phyloP scores from a whole-genome alignment of 2,329 filamentous ascomycete genomes.

The Triangularia verruculosa region DNA sequence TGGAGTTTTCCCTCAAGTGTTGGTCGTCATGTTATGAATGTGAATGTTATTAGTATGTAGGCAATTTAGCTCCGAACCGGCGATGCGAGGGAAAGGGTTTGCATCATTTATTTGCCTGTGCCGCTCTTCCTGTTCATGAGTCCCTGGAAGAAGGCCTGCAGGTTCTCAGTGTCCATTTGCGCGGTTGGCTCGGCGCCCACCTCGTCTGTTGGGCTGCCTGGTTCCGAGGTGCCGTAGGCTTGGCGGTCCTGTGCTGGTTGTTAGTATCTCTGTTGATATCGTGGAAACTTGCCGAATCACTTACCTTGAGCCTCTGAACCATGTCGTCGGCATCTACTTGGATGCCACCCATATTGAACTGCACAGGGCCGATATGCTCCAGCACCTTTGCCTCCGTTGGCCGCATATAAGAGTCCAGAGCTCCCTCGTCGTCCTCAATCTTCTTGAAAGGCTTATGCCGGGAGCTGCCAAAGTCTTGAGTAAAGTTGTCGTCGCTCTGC shows the following conservation, averaged over 20 bases:
- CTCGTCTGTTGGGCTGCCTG: constrained; percentile 37
- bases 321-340: constrained; percentile 94
- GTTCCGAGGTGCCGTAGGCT: constrained; percentile 48
- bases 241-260: constrained; percentile 50
- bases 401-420: constrained; percentile 28
- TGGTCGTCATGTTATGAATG: neutral
- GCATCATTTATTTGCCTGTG: constrained; percentile 19
- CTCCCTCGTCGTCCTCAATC: constrained; percentile 32
- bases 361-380: constrained; percentile 88
- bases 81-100: too few species aligned
- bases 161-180: constrained; percentile 53
- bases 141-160: constrained; percentile 58
- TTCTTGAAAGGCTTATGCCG: constrained; percentile 42
- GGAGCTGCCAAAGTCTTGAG: constrained; percentile 30
- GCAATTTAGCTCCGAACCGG: too few species aligned
- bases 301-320: constrained; percentile 79
- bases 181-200: constrained; percentile 35
- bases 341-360: constrained; percentile 98
- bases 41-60: neutral
- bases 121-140: constrained; percentile 54
- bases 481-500: constrained; percentile 49
- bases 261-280: neutral
- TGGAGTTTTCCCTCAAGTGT: neutral
- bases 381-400: constrained; percentile 47
- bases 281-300: constrained; percentile 17